These are phyloP conservation scores for Trichoderma erinaceum DNA, from an alignment of 495 filamentous ascomycete genomes.

Conservation along the genomic window DNA sequence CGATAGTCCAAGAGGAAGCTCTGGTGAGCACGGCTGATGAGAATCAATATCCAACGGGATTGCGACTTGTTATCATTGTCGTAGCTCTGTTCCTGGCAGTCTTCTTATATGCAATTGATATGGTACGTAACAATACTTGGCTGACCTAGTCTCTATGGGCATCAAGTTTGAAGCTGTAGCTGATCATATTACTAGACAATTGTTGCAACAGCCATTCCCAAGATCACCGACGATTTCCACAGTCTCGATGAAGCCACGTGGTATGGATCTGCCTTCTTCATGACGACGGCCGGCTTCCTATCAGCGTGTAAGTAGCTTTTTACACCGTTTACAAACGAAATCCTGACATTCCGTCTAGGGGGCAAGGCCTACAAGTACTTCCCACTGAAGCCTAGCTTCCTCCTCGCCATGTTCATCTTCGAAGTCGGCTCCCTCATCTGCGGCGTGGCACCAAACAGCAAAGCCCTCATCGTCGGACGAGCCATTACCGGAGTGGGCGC, in stretches of 20 bases:
- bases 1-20: too few relatives aligned
- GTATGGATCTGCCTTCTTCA: slow-evolving; percentile 51
- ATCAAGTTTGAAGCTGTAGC: too few relatives aligned
- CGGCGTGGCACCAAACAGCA: slow-evolving; percentile 43
- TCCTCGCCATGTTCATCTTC: slow-evolving; percentile 41
- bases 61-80: too few relatives aligned
- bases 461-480: slow-evolving; percentile 48
- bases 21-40: too few relatives aligned
- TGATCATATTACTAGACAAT: slow-evolving; percentile 21
- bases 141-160: too few relatives aligned
- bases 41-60: too few relatives aligned
- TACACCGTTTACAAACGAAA: too few relatives aligned
- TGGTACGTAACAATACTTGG: too few relatives aligned
- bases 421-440: slow-evolving; percentile 48
- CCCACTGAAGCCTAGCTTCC: slow-evolving; percentile 42
- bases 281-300: slow-evolving; percentile 49
- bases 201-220: slow-evolving; percentile 31
- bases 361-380: slow-evolving; percentile 52
- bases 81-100: too few relatives aligned
- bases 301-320: slow-evolving; percentile 26
- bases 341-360: background rate
- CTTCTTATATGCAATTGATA: too few relatives aligned
- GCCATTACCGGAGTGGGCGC: slow-evolving; percentile 47
- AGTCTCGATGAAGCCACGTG: slow-evolving; percentile 37
- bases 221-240: slow-evolving; percentile 33